Base-by-base conservation (phyloP, 371 early-diverging fungal species). In the Conidiobolus incongruus region DNA sequence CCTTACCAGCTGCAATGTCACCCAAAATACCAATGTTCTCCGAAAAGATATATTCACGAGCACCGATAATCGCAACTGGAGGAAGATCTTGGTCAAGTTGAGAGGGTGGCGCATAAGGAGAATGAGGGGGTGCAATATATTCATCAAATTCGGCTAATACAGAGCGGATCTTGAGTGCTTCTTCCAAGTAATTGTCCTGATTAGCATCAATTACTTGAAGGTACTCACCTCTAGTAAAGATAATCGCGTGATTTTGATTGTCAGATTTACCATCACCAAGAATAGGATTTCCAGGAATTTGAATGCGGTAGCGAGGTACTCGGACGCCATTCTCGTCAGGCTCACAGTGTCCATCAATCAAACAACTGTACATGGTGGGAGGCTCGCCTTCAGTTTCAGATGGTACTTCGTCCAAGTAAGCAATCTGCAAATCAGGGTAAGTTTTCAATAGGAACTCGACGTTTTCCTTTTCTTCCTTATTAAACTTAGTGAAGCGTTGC, bases 181-280 rank as follows among this genome's bases (percentile, higher is more conserved):
- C 89, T 47, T 81, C 83, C 10, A 83, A 64, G 50, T 88, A 88
- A 55, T 88, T 78, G 54, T 90, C 91, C 60, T 87, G 86, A 50
- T 90, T 90, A 17, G 89, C 86, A 52, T 88, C 91, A 24, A 90
- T 65, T 22, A 90, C 55, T 58, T 84, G 81, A 28, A 79, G 38
- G 40, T 80, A 80, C 54, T 84, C 85, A 36, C 87, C 91, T 17
- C 91, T 80, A 23, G 74, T 72, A 47, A 78, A 90, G 42, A 85
- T 73, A 32, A 87, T 64, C 17, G 81, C 69, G 45, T 77, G 78
- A 54, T 88, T 88, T 56, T 90, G 87, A 52, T 88, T 86, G 54
- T 86, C 87, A 0, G 84, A 75, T 59, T 86, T 85, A 47, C 87
- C 87, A 53, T 89, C 89, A 21, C 90, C 88, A 11, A 90, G 56